Evolutionary conservation across 768 basidiomycete species (phyloP), one percentile per base, ranked within the genome.

Genomic region (Russula sp.): DNA sequence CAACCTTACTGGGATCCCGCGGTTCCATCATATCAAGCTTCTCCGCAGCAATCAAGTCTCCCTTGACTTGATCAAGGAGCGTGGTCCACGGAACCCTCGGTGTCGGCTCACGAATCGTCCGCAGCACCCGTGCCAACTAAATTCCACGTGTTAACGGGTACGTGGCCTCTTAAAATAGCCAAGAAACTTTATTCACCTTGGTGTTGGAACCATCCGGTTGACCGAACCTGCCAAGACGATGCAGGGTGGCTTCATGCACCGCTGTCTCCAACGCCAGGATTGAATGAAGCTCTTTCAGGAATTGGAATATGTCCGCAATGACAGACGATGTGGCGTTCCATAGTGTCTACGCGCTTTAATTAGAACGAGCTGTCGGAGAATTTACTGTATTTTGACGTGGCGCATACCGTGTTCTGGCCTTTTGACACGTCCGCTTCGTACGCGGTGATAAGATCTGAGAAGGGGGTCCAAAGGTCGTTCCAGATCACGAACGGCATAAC

Each of bases 381-480:
- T 58, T 40, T 40, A 40, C 38, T 16, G 38, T 36, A 50, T 62
- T 22, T n/a, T 24, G 32, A 49, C 28, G 28, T 14, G 10, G 55
- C 11, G 52, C 73, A 52, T 52, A 77, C 76, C 50, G 69, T 65
- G 36, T 67, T 68, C 34, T 69, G 71, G 32, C 79, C 79, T 38
- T 75, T 74, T 57, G 77, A 77, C 18, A 75, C 74, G 61, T 84
- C 84, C 4, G 68, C 71, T 67, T 85, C 83, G 44, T 88, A 76
- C 1, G 79, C 76, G 46, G 75, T 70, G 16, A 86, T 70, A 40
- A 88, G 76, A 14, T 73, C 73, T 67, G 86, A 86, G 61, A 88
- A 89, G 1, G 85, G 80, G 2, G 87, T 83, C 89, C 88, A 92
- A 9, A 92, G 72, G 69, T 89, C 86, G 69, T 88, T 89, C 89